Percentiles rank a stretch among this genome's conserved stretches.
phyloP scores from a whole-genome alignment of 2,329 filamentous ascomycete species.

The Colletotrichum liriopes region DNA sequence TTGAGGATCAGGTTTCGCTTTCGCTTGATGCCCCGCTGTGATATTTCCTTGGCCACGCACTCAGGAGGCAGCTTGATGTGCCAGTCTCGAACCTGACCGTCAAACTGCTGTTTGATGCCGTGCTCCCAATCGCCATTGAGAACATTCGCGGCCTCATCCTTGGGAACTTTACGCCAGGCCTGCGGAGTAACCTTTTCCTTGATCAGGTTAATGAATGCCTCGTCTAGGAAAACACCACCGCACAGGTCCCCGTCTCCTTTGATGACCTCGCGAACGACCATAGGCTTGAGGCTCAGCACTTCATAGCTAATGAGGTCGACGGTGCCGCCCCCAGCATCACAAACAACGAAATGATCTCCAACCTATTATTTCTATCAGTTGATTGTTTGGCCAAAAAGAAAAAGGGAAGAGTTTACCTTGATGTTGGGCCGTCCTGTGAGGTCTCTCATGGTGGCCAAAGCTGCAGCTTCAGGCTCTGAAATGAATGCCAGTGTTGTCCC shows the following conservation, averaged over 20 bases:
- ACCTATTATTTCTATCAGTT: not conserved
- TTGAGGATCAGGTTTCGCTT: constrained; percentile 7
- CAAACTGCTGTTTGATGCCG: constrained; percentile 47
- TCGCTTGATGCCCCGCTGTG: not conserved
- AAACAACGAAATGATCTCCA: constrained; percentile 51
- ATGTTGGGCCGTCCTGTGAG: constrained; percentile 46
- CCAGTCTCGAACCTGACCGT: constrained; percentile 37
- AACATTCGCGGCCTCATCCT: not conserved
- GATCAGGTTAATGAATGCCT: constrained; percentile 53
- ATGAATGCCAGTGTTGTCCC: constrained; percentile 54
- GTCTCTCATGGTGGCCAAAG: constrained; percentile 54
- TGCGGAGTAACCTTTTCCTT: constrained; percentile 39
- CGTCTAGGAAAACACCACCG: constrained; percentile 59
- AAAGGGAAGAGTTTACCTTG: constrained; percentile 25
- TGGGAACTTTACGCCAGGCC: constrained; percentile 29
- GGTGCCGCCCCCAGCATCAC: constrained; percentile 57
- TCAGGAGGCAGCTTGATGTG: constrained; percentile 42
- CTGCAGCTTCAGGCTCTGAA: constrained; percentile 63
- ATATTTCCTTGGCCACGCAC: not conserved
- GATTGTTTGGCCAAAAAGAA: not conserved
- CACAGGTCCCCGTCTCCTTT: constrained; percentile 57
- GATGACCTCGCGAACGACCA: constrained; percentile 55
- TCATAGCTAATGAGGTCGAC: constrained; percentile 60
- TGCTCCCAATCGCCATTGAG: constrained; percentile 48
- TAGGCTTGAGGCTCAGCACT: constrained; percentile 44